A percentile compares a stretch with the other conserved stretches of the same genome.
Conservation (phyloP, 2,329 filamentous ascomycete species). For the Escovopsis sp. region DNA sequence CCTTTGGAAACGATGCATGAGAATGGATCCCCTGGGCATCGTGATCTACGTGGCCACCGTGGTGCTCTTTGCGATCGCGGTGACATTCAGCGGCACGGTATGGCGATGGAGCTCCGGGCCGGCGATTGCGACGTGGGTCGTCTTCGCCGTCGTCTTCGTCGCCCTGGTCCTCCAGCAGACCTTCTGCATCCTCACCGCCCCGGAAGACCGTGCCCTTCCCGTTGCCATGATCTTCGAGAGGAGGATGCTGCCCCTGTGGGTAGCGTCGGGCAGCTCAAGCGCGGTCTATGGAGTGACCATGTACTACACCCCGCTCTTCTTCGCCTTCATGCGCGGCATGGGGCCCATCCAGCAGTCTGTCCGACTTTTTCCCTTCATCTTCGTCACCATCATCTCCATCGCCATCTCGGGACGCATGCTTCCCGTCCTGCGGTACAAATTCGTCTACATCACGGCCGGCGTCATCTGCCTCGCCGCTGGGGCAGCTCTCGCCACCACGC, state of each 20-base stretch:
- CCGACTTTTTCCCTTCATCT: slow-evolving; percentile 27
- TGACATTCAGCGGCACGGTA: slow-evolving; percentile 33
- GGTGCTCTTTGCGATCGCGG: slow-evolving; percentile 27
- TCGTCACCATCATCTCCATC: slow-evolving; percentile 20
- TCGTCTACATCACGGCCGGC: slow-evolving; percentile 16
- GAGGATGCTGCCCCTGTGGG: slow-evolving; percentile 11
- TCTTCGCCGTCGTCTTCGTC: slow-evolving; percentile 27
- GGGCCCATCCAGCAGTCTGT: slow-evolving; percentile 24
- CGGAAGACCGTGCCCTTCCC: slow-evolving; percentile 26
- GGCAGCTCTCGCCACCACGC: slow-evolving; percentile 9
- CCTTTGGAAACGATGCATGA: slow-evolving; percentile 7
- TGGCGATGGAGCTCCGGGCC: slow-evolving; percentile 31
- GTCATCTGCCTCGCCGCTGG: slow-evolving; percentile 13
- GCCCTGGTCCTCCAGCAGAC: slow-evolving; percentile 31
- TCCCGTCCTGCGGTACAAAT: slow-evolving; percentile 20
- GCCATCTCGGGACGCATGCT: slow-evolving; percentile 23
- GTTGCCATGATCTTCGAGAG: neutral
- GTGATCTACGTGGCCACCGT: slow-evolving; percentile 16
- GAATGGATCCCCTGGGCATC: slow-evolving; percentile 16
- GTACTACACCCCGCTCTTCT: slow-evolving; percentile 40
- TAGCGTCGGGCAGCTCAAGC: slow-evolving; percentile 21
- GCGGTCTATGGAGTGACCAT: slow-evolving; percentile 24
- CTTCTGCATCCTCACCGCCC: slow-evolving; percentile 28
- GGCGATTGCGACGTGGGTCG: slow-evolving; percentile 30
- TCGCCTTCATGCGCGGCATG: slow-evolving; percentile 33